Evolutionary conservation across 148 eudicot genomes (phyloP).

Genomic region (Limonium bicolor): DNA sequence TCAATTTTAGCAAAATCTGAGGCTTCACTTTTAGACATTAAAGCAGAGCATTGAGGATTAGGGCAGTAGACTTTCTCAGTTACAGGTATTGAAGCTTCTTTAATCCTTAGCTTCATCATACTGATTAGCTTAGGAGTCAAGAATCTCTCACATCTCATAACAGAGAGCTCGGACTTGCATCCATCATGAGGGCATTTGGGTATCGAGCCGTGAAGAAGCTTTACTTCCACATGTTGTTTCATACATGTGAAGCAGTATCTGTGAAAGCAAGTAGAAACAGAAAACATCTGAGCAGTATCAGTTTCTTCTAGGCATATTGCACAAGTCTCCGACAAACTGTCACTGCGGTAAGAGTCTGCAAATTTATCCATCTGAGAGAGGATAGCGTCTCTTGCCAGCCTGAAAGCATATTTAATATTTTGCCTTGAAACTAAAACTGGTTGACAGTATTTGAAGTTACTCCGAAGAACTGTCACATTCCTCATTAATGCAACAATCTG

Average conservation of each 20-base stretch:
- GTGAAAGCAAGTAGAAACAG: conserved; percentile 46
- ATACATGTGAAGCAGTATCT: conserved; percentile 70
- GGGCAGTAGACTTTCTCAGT: conserved; percentile 67
- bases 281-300: conserved; percentile 23
- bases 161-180: conserved; percentile 29
- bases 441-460: conserved; percentile 23
- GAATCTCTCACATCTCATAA: conserved; percentile 38
- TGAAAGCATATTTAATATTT: conserved; percentile 43
- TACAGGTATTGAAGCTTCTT: conserved; percentile 64
- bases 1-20: conserved; percentile 17
- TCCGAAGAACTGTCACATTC: conserved; percentile 21
- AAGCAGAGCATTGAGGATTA: conserved; percentile 61
- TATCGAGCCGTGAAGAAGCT: conserved; percentile 39
- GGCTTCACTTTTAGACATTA: conserved; percentile 57
- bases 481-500: conserved; percentile 21
- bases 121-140: conserved; percentile 39
- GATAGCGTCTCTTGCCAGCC: conserved; percentile 67
- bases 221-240: conserved; percentile 63
- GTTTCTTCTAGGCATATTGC: conserved; percentile 58
- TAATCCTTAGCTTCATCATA: conserved; percentile 42
- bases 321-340: conserved; percentile 25
- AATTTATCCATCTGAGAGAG: conserved; percentile 25
- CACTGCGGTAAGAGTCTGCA: conserved; percentile 14
- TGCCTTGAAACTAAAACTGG: conserved; percentile 34
- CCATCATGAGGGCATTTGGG: conserved; percentile 71